These are phyloP conservation scores for Aquilaria yunnanensis DNA, from an alignment of 345 rosid genomes.

Conservation along the genomic window DNA sequence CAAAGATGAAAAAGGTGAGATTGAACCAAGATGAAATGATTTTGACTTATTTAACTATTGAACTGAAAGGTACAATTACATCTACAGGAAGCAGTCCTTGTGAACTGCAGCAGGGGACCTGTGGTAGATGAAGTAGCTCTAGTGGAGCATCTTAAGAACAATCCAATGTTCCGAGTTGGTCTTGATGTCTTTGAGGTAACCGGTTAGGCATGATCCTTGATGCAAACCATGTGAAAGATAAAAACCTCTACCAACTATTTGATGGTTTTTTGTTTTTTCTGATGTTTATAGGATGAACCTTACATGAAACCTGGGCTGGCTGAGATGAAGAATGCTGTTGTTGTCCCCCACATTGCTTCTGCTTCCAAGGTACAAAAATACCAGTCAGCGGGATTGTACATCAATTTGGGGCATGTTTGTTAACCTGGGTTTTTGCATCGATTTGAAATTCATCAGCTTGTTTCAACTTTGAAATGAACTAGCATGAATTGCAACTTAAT, in stretches of 20 bases:
- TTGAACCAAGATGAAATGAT: neutral
- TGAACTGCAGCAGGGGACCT: constrained; percentile 95
- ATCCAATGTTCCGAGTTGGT: constrained; percentile 96
- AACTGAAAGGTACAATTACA: neutral
- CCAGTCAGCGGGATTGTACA: neutral
- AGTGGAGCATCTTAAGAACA: constrained; percentile 75
- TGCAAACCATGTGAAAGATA: neutral
- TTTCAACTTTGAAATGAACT: too few relatives aligned
- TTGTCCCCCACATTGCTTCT: constrained; percentile 96
- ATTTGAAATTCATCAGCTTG: too few relatives aligned
- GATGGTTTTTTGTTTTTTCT: neutral
- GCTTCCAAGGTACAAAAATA: constrained; percentile 72
- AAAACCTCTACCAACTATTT: neutral
- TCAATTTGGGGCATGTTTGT: neutral
- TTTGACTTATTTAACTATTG: neutral
- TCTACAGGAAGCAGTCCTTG: constrained; percentile 83
- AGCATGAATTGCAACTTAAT: too few relatives aligned
- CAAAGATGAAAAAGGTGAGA: constrained; percentile 86
- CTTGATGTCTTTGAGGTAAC: constrained; percentile 96
- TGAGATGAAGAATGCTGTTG: constrained; percentile 83
- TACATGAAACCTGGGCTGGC: constrained; percentile 97
- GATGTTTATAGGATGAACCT: constrained; percentile 71
- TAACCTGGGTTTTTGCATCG: too few relatives aligned
- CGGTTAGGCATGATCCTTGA: neutral
- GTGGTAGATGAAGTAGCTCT: constrained; percentile 93